A percentile compares a stretch with the other conserved stretches of the same genome.
Conservation (phyloP, 345 rosid genomes). For the Reutealis trisperma region DNA sequence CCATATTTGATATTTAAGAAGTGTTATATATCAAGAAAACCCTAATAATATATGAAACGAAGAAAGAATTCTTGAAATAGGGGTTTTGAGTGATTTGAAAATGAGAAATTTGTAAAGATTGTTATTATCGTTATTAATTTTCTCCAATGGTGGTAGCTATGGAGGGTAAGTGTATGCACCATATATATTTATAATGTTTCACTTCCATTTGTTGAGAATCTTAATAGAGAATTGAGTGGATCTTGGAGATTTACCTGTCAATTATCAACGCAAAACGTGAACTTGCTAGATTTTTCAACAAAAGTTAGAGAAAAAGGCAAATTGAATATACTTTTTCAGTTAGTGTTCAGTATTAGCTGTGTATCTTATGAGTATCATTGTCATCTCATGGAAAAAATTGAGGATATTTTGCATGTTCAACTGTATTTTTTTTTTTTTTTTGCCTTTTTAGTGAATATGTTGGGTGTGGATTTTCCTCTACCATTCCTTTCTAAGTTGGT, state of each 20-base stretch:
- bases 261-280: constrained; percentile 31
- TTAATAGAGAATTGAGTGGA: constrained; percentile 35
- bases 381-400: neutral
- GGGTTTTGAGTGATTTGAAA: neutral
- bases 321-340: constrained; percentile 14
- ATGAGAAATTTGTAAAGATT: neutral
- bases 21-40: neutral
- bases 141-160: neutral
- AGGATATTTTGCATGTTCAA: constrained; percentile 20
- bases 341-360: neutral
- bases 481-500: constrained; percentile 4
- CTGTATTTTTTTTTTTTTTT: constrained; percentile 1
- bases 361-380: neutral
- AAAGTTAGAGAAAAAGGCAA: constrained; percentile 12
- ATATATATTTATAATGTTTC: constrained; percentile 36
- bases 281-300: constrained; percentile 39
- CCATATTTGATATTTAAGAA: constrained; percentile 36
- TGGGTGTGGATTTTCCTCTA: neutral
- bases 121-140: neutral
- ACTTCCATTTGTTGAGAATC: constrained; percentile 3
- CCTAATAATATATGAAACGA: neutral
- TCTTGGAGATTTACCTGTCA: constrained; percentile 40
- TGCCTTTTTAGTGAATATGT: neutral
- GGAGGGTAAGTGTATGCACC: neutral
- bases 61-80: neutral